A percentile compares a stretch with the other conserved stretches of the same genome.
phyloP scores from a whole-genome alignment of 2,329 filamentous ascomycete genomes.

The Parascedosporium putredinis region DNA sequence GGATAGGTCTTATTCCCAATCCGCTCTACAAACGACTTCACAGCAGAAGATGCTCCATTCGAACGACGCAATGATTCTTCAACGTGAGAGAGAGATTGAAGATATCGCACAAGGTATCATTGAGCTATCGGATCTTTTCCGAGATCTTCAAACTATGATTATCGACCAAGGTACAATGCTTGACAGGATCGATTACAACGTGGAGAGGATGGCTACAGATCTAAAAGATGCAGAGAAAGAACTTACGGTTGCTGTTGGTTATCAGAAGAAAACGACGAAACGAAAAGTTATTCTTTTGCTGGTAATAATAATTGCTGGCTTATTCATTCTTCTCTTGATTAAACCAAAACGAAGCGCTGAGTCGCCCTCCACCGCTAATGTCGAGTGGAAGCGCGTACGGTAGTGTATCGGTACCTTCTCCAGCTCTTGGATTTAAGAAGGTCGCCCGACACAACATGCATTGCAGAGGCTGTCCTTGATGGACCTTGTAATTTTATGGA shows the following conservation, averaged over 20 bases:
- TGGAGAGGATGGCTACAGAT: constrained; percentile 87
- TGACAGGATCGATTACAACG: constrained; percentile 95
- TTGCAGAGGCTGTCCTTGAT: no score
- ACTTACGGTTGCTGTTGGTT: constrained; percentile 75
- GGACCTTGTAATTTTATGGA: no score
- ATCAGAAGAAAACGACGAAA: constrained; percentile 81
- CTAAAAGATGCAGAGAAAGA: constrained; percentile 91
- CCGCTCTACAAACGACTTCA: constrained; percentile 69
- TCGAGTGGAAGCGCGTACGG: not conserved
- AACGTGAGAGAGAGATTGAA: constrained; percentile 92
- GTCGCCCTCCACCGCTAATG: not conserved
- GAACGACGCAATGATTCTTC: constrained; percentile 76
- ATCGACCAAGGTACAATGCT: constrained; percentile 86
- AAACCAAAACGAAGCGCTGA: constrained; percentile 55
- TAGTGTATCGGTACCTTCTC: no score
- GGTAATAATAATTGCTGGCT: constrained; percentile 68
- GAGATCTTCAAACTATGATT: constrained; percentile 91
- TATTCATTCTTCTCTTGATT: constrained; percentile 74
- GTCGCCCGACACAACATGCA: no score
- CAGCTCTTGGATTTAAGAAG: no score
- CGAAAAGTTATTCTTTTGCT: constrained; percentile 88
- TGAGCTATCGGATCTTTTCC: constrained; percentile 90
- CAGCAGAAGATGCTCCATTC: constrained; percentile 57
- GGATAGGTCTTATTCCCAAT: constrained; percentile 85
- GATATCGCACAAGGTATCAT: constrained; percentile 98